Evolutionary conservation across 192 early-diverging fungal species (phyloP).

Genomic region (Coemansia sp.): DNA sequence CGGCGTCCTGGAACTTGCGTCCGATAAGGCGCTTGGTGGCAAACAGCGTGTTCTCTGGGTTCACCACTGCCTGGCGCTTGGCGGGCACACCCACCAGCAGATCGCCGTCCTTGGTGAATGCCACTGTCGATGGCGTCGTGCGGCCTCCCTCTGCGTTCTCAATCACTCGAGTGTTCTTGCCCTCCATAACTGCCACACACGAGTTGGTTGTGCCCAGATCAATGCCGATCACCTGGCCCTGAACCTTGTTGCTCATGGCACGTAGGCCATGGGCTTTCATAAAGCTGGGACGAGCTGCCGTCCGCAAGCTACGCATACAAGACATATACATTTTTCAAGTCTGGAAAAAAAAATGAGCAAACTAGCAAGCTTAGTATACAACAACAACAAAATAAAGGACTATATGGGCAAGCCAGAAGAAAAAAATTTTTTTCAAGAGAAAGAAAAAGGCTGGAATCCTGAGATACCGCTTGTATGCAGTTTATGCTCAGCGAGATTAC

Average conservation of each 20-base stretch:
- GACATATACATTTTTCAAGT: constrained; percentile 53
- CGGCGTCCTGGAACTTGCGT: constrained; percentile 82
- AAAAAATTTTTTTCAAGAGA: constrained; percentile 15
- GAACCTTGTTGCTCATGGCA: constrained; percentile 61
- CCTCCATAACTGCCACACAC: constrained; percentile 99
- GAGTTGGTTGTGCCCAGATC: constrained; percentile 99
- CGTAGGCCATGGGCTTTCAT: constrained; percentile 34
- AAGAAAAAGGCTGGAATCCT: constrained; percentile 10
- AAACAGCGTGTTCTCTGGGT: constrained; percentile 97
- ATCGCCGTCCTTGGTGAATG: constrained; percentile 95
- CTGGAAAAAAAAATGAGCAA: constrained; percentile 1
- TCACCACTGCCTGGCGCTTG: constrained; percentile 98
- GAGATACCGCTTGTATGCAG: no score
- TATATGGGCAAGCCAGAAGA: constrained; percentile 1
- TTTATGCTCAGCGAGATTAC: no score
- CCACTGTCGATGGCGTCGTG: constrained; percentile 96
- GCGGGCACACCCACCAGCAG: constrained; percentile 93
- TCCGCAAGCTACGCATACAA: constrained; percentile 51
- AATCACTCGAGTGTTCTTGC: constrained; percentile 93
- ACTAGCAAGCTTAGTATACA: neutral
- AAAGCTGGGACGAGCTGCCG: constrained; percentile 37
- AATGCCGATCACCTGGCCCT: constrained; percentile 90
- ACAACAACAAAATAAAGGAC: neutral
- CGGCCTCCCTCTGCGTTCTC: constrained; percentile 96
- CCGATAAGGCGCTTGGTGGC: constrained; percentile 97